Base-by-base conservation (phyloP, 1,139 yeast genomes). In the Blastobotrys arbuscula region DNA sequence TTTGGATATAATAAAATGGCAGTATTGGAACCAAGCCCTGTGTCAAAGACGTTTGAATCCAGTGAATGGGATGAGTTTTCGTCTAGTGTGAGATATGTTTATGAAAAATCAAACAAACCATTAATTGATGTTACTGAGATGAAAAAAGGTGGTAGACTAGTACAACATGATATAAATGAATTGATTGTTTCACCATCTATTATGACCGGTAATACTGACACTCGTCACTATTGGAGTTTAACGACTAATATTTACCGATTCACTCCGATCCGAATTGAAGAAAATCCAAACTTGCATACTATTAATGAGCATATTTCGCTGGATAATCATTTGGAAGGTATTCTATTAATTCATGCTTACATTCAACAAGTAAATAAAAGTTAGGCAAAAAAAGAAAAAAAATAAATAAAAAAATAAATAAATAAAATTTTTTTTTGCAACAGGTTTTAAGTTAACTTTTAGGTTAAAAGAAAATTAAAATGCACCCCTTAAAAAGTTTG, bases 131-230 rank as follows among this genome's bases (percentile, higher is more conserved):
- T 39, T 12, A 40, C 70, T 44, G 72, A 34, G 15, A 6, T 13
- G 12, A 18, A 19, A 10, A 21, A 31, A 21, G 15, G 26, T 3
- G 20, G 20, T n/a, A 26, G 31, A 9, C 30, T 21, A 5, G 39
- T 35, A 5, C 8, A 31, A 5, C n/a, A n/a, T n/a, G n/a, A n/a
- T n/a, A n/a, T n/a, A n/a, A 13, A 31, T 31, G 33, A 37, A 3
- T 35, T 78, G 23, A 67, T 81, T 26, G 71, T 83, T 47, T 70
- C 90, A 1, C 94, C 95, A 10, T 71, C 78, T 18, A 62, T 85
- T 45, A 77, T 84, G 79, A 75, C 87, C 7, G 96, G 86, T 26
- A 88, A 87, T 65, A 88, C 96, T 1, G 96, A 88, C 63, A 87
- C 96, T 9, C 77, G 78, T 61, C 76, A 79, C 62, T 87, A 84